Evolutionary conservation across 805 yeast genomes (phyloP), one percentile per base, ranked within the genome.

Genomic region (Candida nonsorbophila): DNA sequence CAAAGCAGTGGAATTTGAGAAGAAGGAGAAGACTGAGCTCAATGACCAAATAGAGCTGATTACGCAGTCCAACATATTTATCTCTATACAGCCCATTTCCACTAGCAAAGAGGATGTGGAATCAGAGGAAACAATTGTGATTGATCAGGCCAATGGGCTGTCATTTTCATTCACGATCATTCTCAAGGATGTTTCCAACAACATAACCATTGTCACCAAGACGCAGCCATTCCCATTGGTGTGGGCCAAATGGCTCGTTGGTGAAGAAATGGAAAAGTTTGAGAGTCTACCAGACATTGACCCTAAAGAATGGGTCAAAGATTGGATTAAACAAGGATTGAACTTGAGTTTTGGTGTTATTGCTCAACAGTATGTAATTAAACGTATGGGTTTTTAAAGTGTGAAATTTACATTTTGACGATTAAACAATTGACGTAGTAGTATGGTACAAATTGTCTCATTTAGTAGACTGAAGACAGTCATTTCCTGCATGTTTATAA

Each of bases 191-290:
- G 74, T 77, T 24, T 77, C 82, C 21, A 90, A 92, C 57, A 72
- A 77, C 39, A 75, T 92, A 38, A 71, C 79, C 6, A 71, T 85
- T 25, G 69, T 76, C 16, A 79, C 85, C 28, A 78, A 80, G 42
- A 84, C 97, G 0, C 98, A 92, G 55, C 77, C 95, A 5, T 82
- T 86, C 65, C 97, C 98, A 7, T 51, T 74, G 25, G 79, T 75
- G 49, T 92, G 98, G 98, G 80, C 87, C 7, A 63, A 74, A n/a
- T 92, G 98, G 98, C 67, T 90, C n/a, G 79, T 74, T 36, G 73
- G 77, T 9, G 51, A 58, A 15, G 43, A 40, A 7, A 30, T 41
- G 31, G 42, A 44, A 7, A 32, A 36, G 11, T 39, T 48, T 18
- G 27, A 42, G 9, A 55, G 45, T 19, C 34, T 40, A n/a, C 50